Base-by-base conservation (phyloP, 768 basidiomycete species). In the Pleurotus salmoneostramineus region DNA sequence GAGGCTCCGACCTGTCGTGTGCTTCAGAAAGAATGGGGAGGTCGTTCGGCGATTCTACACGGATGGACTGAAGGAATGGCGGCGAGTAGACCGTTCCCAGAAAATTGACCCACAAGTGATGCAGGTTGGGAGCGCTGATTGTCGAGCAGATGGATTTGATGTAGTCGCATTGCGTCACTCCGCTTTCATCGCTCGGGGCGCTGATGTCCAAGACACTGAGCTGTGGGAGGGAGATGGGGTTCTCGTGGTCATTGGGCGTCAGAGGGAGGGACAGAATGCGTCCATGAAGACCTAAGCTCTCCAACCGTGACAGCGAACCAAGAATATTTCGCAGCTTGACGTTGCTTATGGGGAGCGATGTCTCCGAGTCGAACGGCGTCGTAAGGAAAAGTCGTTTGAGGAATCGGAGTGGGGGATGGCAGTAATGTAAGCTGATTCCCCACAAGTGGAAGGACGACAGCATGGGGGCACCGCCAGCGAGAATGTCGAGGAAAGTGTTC, bases 121-220 rank as follows among this genome's bases (percentile, higher is more conserved):
- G 40, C 11, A 55, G 52, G 7, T 55, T n/a, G 36, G 40, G 48
- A 11, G 48, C 15, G 48, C 11, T 17, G 6, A 49, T 34, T 6
- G 17, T 49, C 5, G 52, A 55, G 52, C 36, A 55, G 40, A 55
- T 44, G 10, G 6, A 11, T 21, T 55, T 55, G 27, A 55, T 55
- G 37, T 44, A 42, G 40, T 55, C 52, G 17, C 36, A 54, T 27
- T 54, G 51, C 12, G 32, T 27, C 35, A 37, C 36, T 17, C 40
- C 40, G 27, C 36, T 55, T n/a, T 42, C 52, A 31, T 40, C 40
- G 15, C 21, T 36, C 12, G 52, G 52, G 6, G 52, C 17, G 27
- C 52, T 55, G 31, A 55, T 43, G 14, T 55, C 52, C 40, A 55
- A 31, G 40, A 37, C 37, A 17, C 48, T 49, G 10, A 49, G 31